Conservation (phyloP, 2,329 filamentous ascomycete species). For the Colletotrichum musae region DNA sequence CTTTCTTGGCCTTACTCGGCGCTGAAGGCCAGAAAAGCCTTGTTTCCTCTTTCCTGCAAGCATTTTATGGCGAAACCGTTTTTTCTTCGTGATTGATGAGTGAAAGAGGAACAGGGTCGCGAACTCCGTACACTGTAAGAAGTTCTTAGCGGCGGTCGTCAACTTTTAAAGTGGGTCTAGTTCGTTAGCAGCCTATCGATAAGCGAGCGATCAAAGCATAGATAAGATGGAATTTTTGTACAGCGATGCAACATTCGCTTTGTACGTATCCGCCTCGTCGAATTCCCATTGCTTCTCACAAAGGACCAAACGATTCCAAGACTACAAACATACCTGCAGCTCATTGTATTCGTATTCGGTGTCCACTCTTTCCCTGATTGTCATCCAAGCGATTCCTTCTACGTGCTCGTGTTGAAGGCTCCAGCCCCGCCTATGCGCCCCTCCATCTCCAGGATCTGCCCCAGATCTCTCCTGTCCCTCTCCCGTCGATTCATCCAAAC, state of each 20-base stretch:
- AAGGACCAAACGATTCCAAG: no score
- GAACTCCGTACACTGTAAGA: conserved; percentile 19
- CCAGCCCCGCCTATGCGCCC: conserved; percentile 23
- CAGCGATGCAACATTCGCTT: no score
- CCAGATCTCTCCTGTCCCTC: conserved; percentile 21
- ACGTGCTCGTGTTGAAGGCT: no score
- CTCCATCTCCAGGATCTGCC: conserved; percentile 22
- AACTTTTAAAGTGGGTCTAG: conserved; percentile 43
- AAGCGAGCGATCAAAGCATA: neutral
- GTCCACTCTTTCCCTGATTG: no score
- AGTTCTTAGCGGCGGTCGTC: neutral
- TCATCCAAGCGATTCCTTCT: neutral
- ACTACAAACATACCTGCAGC: no score
- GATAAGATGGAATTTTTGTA: neutral
- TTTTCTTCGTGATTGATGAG: neutral
- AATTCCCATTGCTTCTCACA: no score
- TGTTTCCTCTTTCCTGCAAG: conserved; percentile 42
- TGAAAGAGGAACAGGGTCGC: neutral
- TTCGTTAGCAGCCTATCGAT: neutral
- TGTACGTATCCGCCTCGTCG: no score
- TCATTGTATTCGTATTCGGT: no score
- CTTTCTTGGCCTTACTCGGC: conserved; percentile 55
- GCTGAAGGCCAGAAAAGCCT: conserved; percentile 48
- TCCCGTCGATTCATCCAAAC: neutral
- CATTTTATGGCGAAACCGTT: conserved; percentile 21